These are phyloP conservation scores for Jacaranda copaia DNA, from an alignment of 257 asterid genomes.

Conservation along the genomic window DNA sequence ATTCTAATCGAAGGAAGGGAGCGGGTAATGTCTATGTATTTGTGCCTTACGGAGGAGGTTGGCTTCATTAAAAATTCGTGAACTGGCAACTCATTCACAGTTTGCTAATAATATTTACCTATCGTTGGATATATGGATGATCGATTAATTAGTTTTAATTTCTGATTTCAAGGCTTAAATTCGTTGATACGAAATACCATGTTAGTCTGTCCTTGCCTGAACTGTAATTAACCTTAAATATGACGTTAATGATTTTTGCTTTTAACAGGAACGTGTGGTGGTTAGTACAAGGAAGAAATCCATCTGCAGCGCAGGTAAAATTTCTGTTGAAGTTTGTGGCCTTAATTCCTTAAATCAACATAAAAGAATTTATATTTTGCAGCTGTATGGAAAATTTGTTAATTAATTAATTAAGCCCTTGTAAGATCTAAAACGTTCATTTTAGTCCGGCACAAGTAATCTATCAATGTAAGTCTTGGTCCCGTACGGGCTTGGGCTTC, in stretches of 20 bases:
- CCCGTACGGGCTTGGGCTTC: neutral
- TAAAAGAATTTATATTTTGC: conserved; percentile 8
- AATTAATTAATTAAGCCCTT: conserved; percentile 19
- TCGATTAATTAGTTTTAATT: no score
- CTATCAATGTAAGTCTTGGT: conserved; percentile 19
- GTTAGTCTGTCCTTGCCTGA: no score
- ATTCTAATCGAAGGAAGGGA: no score
- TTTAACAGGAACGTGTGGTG: conserved; percentile 19
- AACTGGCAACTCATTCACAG: neutral
- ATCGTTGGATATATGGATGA: no score
- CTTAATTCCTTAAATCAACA: conserved; percentile 9
- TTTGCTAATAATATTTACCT: no score
- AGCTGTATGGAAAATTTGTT: conserved; percentile 16
- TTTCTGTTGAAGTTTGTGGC: conserved; percentile 25
- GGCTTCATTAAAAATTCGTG: no score
- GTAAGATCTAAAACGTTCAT: conserved; percentile 21
- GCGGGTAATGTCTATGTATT: no score
- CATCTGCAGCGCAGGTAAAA: conserved; percentile 28
- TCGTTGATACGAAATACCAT: no score
- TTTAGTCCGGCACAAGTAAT: conserved; percentile 4
- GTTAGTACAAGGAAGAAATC: conserved; percentile 22
- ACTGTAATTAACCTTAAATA: neutral
- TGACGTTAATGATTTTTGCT: no score
- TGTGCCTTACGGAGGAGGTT: no score
- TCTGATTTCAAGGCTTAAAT: neutral